Evolutionary conservation across 257 asterid genomes (phyloP), one percentile per base, ranked within the genome.

Genomic region (Solanum pennellii): DNA sequence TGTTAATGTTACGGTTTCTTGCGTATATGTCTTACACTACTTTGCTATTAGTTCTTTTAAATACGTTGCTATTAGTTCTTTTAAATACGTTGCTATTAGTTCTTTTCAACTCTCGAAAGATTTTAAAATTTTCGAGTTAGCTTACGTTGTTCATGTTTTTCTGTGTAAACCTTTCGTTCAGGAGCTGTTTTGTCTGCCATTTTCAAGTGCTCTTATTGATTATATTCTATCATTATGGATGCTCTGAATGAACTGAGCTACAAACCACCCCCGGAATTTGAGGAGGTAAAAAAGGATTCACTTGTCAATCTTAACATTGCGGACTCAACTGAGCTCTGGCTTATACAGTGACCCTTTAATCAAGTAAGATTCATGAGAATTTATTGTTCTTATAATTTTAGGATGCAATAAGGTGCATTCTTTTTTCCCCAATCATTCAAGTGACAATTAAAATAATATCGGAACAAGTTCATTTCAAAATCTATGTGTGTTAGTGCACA

Each of bases 301-400:
- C 94, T 95, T 5, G 5, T 92, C 66, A 94, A 91, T 60, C 88
- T 92, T 42, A 56, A 92, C 14, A 60, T 88, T 29, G 88, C 89
- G 0, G 95, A 92, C 89, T 92, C 97, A 2, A 92, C 94, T 1
- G 97, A 95, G 91, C 93, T 95, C 14, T 95, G 97, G 95, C 96
- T 94, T 65, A 85, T 95, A 60, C 97, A 94, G 31, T 93, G 94
- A 94, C 98, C 98, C 7, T 68, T 87, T 79, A 90, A 90, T 90
- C 93, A 92, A 66, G 94, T 93, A 91, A 21, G 85, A 25, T 10
- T 88, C 25, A 27, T 23, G 12, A 47, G 66, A 23, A 35, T 3
- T 66, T 77, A 9, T 23, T 33, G 29, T 31, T 45, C 71, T 21
- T 23, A 33, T 21, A 66, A 25, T 41, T 18, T 27, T 80, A 16